Base-by-base conservation (phyloP, 192 early-diverging fungal species). In the Backusella luteola region DNA sequence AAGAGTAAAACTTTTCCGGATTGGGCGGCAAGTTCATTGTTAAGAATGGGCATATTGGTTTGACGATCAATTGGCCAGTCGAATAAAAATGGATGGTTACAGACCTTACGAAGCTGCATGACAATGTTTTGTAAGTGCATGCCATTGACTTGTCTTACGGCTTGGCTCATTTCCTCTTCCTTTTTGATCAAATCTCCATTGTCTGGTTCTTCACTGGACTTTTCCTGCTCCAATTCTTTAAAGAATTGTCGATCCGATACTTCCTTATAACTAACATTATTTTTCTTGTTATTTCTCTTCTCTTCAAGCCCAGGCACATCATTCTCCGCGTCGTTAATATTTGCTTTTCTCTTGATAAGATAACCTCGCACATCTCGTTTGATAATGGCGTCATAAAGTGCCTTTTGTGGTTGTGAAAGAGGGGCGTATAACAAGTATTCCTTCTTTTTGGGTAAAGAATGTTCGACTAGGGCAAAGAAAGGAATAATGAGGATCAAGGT, bases 1-100 rank as follows among this genome's bases (percentile, higher is more conserved):
- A 99, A 83, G 1, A 97, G 71, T 7, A 95, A 71, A 83, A 98
- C 91, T 80, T 99, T 99, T 34, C 97, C 98, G 8, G 95, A 95
- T 6, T 82, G 79, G 34, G 86, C 83, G 29, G 96, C 89, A 19
- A 95, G 77, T 34, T 89, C 87, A 26, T 84, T 81, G 0, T 81
- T 83, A 1, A 89, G 35, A 17, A 85, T 73, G 4, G 79, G 84
- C 73, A 88, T 77, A 21, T 85, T 82, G 1, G 92, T 91, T 6
- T 78, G 76, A 2, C 90, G 87, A 76, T 94, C 92, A 52, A 90
- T 76, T 1, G 91, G 92, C 82, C 94, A 91, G 63, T 94, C 90
- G 71, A 70, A 84, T 78, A 93, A 84, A 83, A 95, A 96, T n/a
- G 96, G 96, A 77, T 97, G 96, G 81, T 95, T 94, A 85, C 94